phyloP scores from a whole-genome alignment of 352 stramenopile genomes.

The Vaucheria bursata region DNA sequence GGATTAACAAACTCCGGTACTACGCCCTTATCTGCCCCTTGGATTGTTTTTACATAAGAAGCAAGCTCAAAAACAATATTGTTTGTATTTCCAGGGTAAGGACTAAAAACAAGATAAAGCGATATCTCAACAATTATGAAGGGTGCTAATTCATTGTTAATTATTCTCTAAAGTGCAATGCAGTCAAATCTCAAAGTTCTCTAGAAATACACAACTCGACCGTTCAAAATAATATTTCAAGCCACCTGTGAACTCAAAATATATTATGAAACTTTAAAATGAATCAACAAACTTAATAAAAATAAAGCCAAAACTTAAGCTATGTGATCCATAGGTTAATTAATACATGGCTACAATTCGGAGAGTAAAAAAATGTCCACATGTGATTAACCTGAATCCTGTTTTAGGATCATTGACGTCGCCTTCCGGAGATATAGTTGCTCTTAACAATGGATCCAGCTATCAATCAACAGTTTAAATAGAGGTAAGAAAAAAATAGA shows the following conservation, averaged over 20 bases:
- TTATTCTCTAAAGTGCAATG: background rate
- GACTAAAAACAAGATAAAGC: constrained; percentile 27
- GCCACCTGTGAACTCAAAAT: too few relatives aligned
- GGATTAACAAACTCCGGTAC: constrained; percentile 86
- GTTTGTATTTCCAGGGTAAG: constrained; percentile 83
- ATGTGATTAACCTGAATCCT: constrained; percentile 58
- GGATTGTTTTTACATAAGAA: constrained; percentile 56
- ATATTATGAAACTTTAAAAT: too few relatives aligned
- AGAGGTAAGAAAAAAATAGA: background rate
- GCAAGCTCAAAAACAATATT: constrained; percentile 70
- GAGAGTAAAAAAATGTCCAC: too few relatives aligned
- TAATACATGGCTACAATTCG: too few relatives aligned
- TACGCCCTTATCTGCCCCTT: constrained; percentile 56
- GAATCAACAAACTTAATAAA: too few relatives aligned
- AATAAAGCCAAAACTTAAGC: too few relatives aligned
- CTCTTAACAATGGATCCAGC: constrained; percentile 76
- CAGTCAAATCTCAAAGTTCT: too few relatives aligned
- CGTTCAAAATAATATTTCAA: too few relatives aligned
- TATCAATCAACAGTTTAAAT: constrained; percentile 47
- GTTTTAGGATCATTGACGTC: constrained; percentile 65
- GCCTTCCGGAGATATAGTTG: constrained; percentile 55
- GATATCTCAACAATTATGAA: background rate
- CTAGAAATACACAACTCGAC: too few relatives aligned
- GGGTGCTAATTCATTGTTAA: background rate
- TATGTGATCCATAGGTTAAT: too few relatives aligned